Evolutionary conservation across 2,329 filamentous ascomycete genomes (phyloP).

Genomic region (Corinectria fuckeliana): DNA sequence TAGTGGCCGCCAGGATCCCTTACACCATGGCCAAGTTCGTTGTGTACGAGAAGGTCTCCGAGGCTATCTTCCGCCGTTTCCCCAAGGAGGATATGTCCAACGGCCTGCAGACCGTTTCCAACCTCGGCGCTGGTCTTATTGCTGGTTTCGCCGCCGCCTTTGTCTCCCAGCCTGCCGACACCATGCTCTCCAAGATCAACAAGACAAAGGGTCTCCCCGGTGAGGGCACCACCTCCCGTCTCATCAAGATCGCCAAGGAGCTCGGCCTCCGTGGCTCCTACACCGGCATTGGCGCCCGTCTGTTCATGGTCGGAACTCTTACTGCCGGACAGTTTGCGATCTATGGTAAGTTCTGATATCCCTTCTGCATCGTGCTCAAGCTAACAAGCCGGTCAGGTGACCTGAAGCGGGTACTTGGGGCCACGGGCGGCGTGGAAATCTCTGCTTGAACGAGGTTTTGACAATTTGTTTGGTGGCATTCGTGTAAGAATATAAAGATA

Average conservation of each 20-base stretch:
- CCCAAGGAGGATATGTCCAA: constrained; percentile 75
- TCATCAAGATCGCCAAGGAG: constrained; percentile 89
- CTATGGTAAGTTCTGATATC: constrained; percentile 64
- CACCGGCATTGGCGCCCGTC: constrained; percentile 78
- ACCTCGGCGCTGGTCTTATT: constrained; percentile 67
- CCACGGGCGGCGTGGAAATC: constrained; percentile 79
- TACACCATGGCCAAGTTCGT: constrained; percentile 98
- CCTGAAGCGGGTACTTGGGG: constrained; percentile 73
- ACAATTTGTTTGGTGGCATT: constrained; percentile 7
- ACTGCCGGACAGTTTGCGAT: constrained; percentile 88
- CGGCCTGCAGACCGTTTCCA: constrained; percentile 77
- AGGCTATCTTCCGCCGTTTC: constrained; percentile 70
- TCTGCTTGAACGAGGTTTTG: constrained; percentile 31
- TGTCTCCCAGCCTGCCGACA: constrained; percentile 89
- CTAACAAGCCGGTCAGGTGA: constrained; percentile 44
- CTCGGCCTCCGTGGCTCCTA: constrained; percentile 81
- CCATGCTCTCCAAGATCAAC: constrained; percentile 96
- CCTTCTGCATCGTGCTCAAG: background rate
- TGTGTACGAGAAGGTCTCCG: constrained; percentile 87
- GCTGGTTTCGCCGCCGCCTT: constrained; percentile 83
- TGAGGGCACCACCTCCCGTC: constrained; percentile 79
- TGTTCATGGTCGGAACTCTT: constrained; percentile 70
- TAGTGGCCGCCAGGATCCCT: constrained; percentile 66
- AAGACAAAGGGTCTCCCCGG: constrained; percentile 88
- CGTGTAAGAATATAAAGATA: background rate